Evolutionary conservation across 352 stramenopile genomes (phyloP).

Genomic region (Discostella stelligera): DNA sequence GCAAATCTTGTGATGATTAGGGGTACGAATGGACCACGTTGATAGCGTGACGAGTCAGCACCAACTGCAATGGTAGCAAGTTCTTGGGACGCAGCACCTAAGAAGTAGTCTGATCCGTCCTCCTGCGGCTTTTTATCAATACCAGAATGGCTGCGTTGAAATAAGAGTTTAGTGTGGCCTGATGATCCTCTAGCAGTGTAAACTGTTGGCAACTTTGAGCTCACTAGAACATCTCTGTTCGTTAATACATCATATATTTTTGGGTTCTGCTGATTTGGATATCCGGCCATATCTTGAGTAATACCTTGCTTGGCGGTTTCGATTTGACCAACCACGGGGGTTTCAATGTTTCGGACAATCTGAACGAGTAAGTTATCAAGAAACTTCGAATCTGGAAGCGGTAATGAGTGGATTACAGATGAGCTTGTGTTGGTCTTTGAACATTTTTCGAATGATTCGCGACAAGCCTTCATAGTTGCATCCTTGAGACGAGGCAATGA

Average conservation of each 20-base stretch:
- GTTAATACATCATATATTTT: conserved; percentile 28
- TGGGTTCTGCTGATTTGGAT: conserved; percentile 16
- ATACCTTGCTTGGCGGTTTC: conserved; percentile 15
- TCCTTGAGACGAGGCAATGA: conserved; percentile 61
- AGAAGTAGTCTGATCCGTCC: conserved; percentile 72
- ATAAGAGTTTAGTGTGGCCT: conserved; percentile 23
- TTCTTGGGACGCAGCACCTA: conserved; percentile 69
- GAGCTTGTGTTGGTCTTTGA: conserved; percentile 29
- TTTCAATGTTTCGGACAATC: conserved; percentile 64
- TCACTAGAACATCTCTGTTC: conserved; percentile 34
- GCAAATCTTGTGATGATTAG: conserved; percentile 78
- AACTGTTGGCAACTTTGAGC: conserved; percentile 3
- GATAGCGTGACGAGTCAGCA: conserved; percentile 75
- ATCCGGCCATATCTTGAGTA: neutral
- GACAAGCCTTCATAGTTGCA: conserved; percentile 52
- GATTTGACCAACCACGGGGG: neutral
- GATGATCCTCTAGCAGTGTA: neutral
- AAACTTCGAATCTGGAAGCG: conserved; percentile 75
- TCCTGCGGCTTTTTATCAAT: conserved; percentile 55
- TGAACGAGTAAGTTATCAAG: conserved; percentile 69
- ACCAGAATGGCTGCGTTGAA: conserved; percentile 43
- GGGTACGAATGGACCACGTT: conserved; percentile 71
- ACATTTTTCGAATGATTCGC: conserved; percentile 37
- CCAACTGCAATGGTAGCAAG: conserved; percentile 73
- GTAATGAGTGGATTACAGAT: conserved; percentile 40